These are phyloP conservation scores for Pleoardoris graminearum DNA, from an alignment of 2,329 filamentous ascomycete genomes.

Conservation along the genomic window DNA sequence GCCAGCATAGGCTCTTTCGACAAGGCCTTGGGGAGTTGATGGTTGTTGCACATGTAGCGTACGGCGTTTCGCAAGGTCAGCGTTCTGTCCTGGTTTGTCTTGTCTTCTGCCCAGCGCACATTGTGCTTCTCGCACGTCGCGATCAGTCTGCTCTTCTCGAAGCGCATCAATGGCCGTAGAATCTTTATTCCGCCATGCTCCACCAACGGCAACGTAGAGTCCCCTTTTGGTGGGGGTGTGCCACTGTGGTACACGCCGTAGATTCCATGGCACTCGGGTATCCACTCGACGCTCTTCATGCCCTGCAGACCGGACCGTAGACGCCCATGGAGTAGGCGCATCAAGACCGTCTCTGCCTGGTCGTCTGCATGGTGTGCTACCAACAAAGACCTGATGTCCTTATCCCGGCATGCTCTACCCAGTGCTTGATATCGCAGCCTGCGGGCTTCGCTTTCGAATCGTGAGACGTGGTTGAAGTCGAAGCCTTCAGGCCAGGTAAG, in stretches of 20 bases:
- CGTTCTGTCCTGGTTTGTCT: conserved; percentile 76
- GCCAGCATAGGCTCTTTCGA: conserved; percentile 62
- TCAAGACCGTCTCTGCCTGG: conserved; percentile 85
- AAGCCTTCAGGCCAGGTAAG: conserved; percentile 45
- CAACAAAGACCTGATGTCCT: conserved; percentile 64
- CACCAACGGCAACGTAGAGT: conserved; percentile 21
- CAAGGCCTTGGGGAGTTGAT: conserved; percentile 70
- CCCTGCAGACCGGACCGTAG: conserved; percentile 71
- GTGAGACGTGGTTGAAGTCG: conserved; percentile 54
- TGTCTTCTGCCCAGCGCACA: conserved; percentile 80
- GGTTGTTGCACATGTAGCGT: conserved; percentile 63
- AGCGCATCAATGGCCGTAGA: conserved; percentile 70
- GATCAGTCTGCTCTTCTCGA: conserved; percentile 73
- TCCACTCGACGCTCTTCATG: conserved; percentile 65
- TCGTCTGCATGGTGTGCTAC: conserved; percentile 89
- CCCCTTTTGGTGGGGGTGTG: background rate
- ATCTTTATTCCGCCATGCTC: conserved; percentile 69
- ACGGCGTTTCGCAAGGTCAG: conserved; percentile 82
- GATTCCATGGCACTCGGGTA: conserved; percentile 83
- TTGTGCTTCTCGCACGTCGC: conserved; percentile 71
- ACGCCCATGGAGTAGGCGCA: conserved; percentile 72
- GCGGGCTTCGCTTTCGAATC: conserved; percentile 79
- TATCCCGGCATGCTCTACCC: conserved; percentile 61
- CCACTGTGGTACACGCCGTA: conserved; percentile 64
- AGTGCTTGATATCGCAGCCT: conserved; percentile 72